Evolutionary conservation across 192 early-diverging fungal genomes (phyloP), one percentile per base, ranked within the genome.

Genomic region (Linnemannia zychae): DNA sequence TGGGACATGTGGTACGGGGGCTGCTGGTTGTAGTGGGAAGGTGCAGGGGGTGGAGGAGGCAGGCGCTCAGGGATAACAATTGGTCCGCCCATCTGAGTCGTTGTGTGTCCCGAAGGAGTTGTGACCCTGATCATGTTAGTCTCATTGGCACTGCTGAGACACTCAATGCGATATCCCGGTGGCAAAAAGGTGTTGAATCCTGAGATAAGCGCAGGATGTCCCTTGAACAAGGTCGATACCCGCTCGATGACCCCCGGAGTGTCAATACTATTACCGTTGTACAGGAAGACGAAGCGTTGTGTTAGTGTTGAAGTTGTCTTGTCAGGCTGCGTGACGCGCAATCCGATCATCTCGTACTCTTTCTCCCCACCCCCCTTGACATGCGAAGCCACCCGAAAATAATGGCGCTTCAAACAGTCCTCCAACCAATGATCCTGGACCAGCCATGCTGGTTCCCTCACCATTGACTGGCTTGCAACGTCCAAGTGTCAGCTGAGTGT

Each of bases 181-280:
- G 99, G 99, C 76, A 99, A 81, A 79, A 99, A 99, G 1, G 99
- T 99, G 89, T 99, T 99, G 89, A 99, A 99, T 24, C 99, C 99
- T 68, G 94, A 96, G 47, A 99, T 98, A 65, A 99, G 89, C 38
- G 89, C 84, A 28, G 97, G 96, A 71, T 97, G 95, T 52, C 95
- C 95, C 50, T 95, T 91, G 82, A 99, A 99, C 50, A 99, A 89
- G n/a, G 89, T 94, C 49, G 99, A 99, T 9, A 99, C 99, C 46
- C 99, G 95, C 28, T 96, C 93, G 88, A 99, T 99, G 11, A 99
- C 99, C 34, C 96, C 98, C 1, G 98, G 98, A 3, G 99, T 99
- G 78, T 99, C 97, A 74, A 99, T 97, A 5, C 94, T 85, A 74
- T 16, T 63, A 63, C 15, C 28, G 31, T 63, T 31, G 49, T 28